Conservation (phyloP, 441 rosid genomes). For the Erysimum cheiri region DNA sequence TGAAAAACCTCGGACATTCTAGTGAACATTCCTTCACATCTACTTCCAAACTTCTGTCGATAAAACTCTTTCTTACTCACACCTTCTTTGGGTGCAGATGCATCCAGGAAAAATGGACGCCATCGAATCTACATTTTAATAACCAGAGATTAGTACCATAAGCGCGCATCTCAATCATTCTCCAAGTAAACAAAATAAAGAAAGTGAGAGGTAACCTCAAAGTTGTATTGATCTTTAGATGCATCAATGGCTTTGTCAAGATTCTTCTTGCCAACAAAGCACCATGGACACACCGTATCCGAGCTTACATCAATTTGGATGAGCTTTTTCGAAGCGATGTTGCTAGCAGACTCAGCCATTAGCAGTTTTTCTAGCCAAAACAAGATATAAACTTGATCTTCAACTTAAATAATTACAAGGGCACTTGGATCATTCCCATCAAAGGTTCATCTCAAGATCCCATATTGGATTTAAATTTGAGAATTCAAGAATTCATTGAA, state of each 20-base stretch:
- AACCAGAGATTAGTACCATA: neutral
- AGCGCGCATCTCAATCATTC: neutral
- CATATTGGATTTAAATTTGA: neutral
- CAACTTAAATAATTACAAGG: neutral
- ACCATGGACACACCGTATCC: conserved; percentile 92
- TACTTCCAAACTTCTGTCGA: conserved; percentile 67
- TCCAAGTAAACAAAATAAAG: neutral
- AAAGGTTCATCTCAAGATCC: neutral
- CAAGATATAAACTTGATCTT: conserved; percentile 22
- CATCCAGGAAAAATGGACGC: conserved; percentile 44
- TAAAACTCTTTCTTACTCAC: conserved; percentile 67
- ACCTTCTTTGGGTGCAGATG: conserved; percentile 82
- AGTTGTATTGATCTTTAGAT: conserved; percentile 63
- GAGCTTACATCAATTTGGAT: conserved; percentile 73
- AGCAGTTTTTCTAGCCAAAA: conserved; percentile 33
- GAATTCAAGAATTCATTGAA: neutral
- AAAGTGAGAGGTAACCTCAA: conserved; percentile 56
- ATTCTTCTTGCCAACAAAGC: conserved; percentile 82
- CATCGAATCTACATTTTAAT: conserved; percentile 39
- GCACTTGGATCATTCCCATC: neutral
- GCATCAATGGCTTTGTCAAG: conserved; percentile 81
- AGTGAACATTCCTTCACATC: conserved; percentile 53
- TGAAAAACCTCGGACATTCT: conserved; percentile 44
- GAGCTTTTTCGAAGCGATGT: conserved; percentile 58
- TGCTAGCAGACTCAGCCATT: conserved; percentile 63